phyloP scores from a whole-genome alignment of 768 basidiomycete species.

The Tricholoma hemisulphureum region DNA sequence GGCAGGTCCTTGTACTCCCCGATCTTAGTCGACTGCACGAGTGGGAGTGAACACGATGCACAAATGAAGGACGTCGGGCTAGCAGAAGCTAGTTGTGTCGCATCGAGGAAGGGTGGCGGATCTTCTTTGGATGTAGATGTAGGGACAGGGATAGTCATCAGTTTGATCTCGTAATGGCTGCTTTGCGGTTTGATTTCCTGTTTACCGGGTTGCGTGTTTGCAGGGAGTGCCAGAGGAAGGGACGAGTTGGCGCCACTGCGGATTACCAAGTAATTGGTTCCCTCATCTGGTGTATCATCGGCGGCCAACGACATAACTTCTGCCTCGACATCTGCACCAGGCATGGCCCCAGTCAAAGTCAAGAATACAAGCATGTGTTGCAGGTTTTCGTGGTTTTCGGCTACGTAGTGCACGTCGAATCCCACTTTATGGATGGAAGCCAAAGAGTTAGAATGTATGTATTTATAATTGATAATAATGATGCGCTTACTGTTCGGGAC shows the following conservation, averaged over 20 bases:
- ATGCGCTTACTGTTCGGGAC: constrained; percentile 18
- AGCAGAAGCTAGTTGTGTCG: constrained; percentile 55
- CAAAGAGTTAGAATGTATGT: not conserved
- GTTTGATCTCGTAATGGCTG: constrained; percentile 71
- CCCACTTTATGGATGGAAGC: constrained; percentile 18
- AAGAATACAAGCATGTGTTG: constrained; percentile 77
- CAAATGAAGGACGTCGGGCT: constrained; percentile 72
- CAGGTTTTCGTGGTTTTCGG: constrained; percentile 85
- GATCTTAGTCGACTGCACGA: constrained; percentile 57
- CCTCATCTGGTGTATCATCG: constrained; percentile 33
- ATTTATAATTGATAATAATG: not conserved
- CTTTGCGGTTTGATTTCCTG: constrained; percentile 56
- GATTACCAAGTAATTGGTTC: constrained; percentile 60
- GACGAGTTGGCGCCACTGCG: constrained; percentile 60
- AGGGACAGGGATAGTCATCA: constrained; percentile 37
- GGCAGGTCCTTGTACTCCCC: constrained; percentile 78
- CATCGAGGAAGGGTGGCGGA: constrained; percentile 59
- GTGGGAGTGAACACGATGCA: constrained; percentile 72
- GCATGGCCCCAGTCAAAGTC: constrained; percentile 47
- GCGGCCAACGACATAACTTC: constrained; percentile 57
- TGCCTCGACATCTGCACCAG: constrained; percentile 57
- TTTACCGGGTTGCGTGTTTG: constrained; percentile 56
- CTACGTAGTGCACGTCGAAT: constrained; percentile 51
- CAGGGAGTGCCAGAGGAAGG: constrained; percentile 54
- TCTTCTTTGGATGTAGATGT: constrained; percentile 25